Evolutionary conservation across 179 eudicot species (phyloP).

Genomic region (Dionaea muscipula): DNA sequence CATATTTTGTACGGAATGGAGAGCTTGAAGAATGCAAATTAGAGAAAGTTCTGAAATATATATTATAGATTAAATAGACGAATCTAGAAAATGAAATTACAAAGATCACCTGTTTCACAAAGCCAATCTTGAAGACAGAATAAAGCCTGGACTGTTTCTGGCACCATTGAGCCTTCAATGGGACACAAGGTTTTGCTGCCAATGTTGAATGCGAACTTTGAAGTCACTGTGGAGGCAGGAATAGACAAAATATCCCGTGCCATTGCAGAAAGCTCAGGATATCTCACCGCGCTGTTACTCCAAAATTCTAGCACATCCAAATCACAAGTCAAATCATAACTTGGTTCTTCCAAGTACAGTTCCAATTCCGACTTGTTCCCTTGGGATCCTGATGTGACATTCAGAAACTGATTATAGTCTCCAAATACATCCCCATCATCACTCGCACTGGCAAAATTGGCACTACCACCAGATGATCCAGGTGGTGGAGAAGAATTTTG

Average conservation of each 20-base stretch:
- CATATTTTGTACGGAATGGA: background rate
- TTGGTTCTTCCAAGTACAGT: conserved; percentile 36
- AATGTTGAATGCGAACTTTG: conserved; percentile 20
- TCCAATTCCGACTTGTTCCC: conserved; percentile 36
- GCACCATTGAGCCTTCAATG: conserved; percentile 25
- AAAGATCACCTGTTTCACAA: conserved; percentile 20
- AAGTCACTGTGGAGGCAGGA: conserved; percentile 30
- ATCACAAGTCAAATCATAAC: conserved; percentile 36
- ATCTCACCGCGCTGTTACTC: conserved; percentile 38
- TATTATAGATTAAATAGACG: background rate
- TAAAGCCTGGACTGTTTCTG: conserved; percentile 38
- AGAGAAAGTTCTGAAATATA: no score
- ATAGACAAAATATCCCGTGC: conserved; percentile 35
- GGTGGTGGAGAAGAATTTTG: conserved; percentile 16
- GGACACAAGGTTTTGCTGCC: conserved; percentile 26
- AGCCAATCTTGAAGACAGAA: conserved; percentile 42
- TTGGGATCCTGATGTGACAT: conserved; percentile 28
- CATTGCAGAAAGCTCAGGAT: conserved; percentile 34
- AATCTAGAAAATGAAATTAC: conserved; percentile 11
- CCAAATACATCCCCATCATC: conserved; percentile 37
- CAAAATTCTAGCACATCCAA: conserved; percentile 36
- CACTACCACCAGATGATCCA: conserved; percentile 24
- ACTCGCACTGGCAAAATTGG: conserved; percentile 27
- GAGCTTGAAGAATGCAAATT: no score
- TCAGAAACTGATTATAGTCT: conserved; percentile 37